These are phyloP conservation scores for Blepharisma stoltei DNA, from an alignment of 73 alveolate species.

Conservation along the genomic window DNA sequence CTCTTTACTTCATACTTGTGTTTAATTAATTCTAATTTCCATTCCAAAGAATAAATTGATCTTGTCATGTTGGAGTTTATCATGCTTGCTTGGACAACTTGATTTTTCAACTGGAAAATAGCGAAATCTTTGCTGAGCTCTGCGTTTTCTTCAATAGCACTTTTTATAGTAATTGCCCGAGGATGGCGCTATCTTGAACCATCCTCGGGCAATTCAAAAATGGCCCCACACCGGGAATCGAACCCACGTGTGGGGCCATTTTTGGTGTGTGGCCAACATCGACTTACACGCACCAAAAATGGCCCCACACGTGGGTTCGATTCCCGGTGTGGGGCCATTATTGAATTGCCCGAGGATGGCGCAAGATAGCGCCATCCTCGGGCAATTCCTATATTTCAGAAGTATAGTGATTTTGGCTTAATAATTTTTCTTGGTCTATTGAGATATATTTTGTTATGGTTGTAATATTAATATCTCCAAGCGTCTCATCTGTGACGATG, in stretches of 20 bases:
- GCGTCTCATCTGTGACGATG: background rate
- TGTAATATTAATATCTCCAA: background rate
- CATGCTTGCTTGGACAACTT: constrained; percentile 16
- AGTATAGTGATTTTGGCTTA: background rate
- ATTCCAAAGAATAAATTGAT: background rate
- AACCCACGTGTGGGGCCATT: no score
- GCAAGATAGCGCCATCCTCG: no score
- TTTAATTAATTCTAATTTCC: background rate
- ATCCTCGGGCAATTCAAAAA: no score
- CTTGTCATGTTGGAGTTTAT: background rate
- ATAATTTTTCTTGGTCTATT: background rate
- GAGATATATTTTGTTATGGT: background rate
- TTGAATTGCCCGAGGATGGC: no score
- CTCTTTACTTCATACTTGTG: constrained; percentile 13
- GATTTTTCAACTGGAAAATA: background rate
- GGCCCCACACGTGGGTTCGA: no score
- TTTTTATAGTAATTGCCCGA: no score
- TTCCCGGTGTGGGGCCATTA: no score
- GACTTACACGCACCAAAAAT: no score
- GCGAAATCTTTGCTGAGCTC: background rate
- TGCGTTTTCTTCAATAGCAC: constrained; percentile 1
- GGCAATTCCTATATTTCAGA: no score
- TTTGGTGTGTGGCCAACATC: no score
- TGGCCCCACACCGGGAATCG: no score
- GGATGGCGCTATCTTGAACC: no score